Conservation (phyloP, 73 alveolate genomes). For the Paramecium octaurelia region DNA sequence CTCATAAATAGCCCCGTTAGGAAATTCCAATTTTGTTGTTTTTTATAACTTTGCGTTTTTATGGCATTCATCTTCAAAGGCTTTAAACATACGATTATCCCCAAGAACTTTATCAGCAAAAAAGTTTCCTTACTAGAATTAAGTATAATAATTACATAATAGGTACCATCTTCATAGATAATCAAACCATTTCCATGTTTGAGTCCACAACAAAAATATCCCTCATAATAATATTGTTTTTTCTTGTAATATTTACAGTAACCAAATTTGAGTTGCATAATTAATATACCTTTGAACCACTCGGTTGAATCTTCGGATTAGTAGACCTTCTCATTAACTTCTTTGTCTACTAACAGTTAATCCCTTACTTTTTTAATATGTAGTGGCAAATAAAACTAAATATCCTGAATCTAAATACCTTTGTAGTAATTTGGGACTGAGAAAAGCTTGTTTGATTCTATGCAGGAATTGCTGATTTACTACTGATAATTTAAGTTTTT, state of each 20-base stretch:
- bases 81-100: background rate
- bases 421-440: background rate
- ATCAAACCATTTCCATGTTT: conserved; percentile 8
- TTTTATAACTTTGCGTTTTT: background rate
- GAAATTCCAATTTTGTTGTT: background rate
- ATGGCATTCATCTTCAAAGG: background rate
- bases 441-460: background rate
- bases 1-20: background rate
- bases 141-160: background rate
- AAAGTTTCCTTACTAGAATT: background rate
- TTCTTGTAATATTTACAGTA: background rate
- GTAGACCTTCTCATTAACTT: background rate
- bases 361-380: background rate
- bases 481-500: background rate
- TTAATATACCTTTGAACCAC: background rate
- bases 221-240: conserved; percentile 10
- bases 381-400: background rate
- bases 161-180: background rate
- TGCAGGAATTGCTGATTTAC: background rate
- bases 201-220: background rate
- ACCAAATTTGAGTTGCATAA: background rate
- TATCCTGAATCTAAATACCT: background rate
- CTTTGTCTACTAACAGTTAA: background rate
- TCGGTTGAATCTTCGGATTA: background rate
- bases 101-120: background rate